Evolutionary conservation across 148 eudicot species (phyloP), one percentile per base, ranked within the genome.

Genomic region (Amaranthus palmeri): DNA sequence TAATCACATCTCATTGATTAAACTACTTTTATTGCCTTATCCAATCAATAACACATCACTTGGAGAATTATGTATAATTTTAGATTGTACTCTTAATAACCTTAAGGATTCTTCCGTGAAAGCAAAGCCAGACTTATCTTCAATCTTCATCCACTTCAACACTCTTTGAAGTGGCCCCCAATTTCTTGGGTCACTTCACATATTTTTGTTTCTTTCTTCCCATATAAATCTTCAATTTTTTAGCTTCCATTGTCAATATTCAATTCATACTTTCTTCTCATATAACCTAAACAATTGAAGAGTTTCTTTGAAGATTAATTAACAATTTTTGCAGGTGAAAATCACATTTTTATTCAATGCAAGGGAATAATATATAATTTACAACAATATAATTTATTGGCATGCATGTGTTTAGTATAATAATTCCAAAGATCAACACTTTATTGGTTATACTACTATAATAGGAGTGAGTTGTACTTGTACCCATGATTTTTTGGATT

Each of bases 41-140:
- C 76, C 70, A 55, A 65, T 52, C 36, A 70, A 7, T 15, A 65
- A 17, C 40, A 48, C 49, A 59, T 17, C 2, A 25, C 36, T 25
- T n/a, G 8, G 25, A 17, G 4, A 58, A 11, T 18, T 17, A 17
- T 17, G 3, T 25, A 3, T 14, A 1, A 40, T 4, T 6, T 4
- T 58, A 58, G 59, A 14, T 55, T 25, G 4, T 4, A 9, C 0
- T 11, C 4, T 4, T 58, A 11, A 9, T 3, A 11, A 3, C 1
- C 11, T 13, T 0, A 25, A 51, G 64, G 76, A 78, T 73, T 78
- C 77, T 74, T 74, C 43, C 81, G 70, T 78, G 74, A 74, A 63
- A 69, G 74, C 71, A 69, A 78, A 74, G 81, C 53, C 70, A 74
- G 15, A 63, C 46, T 73, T 40, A 54, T 61, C 60, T 36, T 36